Conservation (phyloP, 2,329 filamentous ascomycete species). For the Microdochium nivale region DNA sequence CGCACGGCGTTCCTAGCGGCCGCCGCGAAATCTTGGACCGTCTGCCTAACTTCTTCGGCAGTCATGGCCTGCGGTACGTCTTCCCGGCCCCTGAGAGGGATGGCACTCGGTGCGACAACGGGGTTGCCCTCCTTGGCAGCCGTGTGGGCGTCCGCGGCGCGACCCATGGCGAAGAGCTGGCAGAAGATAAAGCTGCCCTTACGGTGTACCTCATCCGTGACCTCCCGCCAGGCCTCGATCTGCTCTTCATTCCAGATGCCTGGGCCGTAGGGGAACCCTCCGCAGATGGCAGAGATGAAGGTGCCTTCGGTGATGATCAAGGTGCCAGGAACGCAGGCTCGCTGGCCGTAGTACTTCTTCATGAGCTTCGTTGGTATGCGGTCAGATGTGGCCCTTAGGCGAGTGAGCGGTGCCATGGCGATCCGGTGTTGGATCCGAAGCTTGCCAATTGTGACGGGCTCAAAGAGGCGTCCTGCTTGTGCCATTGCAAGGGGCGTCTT, state of each 20-base stretch:
- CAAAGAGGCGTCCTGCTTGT: constrained; percentile 19
- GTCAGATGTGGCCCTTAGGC: constrained; percentile 44
- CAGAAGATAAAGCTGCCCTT: constrained; percentile 48
- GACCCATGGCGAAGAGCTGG: constrained; percentile 52
- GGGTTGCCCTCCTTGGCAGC: constrained; percentile 6
- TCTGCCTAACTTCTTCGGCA: constrained; percentile 52
- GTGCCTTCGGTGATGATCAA: constrained; percentile 49
- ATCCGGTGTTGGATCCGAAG: constrained; percentile 61
- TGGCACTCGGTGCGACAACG: constrained; percentile 19
- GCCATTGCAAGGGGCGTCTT: neutral
- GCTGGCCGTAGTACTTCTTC: constrained; percentile 17
- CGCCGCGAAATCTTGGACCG: constrained; percentile 51
- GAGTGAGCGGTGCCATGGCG: constrained; percentile 54
- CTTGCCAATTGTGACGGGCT: constrained; percentile 27
- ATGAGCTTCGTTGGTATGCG: constrained; percentile 9
- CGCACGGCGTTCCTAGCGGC: constrained; percentile 45
- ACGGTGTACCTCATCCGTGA: constrained; percentile 50
- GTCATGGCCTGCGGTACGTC: constrained; percentile 51
- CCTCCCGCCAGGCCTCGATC: constrained; percentile 43
- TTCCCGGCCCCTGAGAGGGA: constrained; percentile 15
- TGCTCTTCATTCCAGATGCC: constrained; percentile 45
- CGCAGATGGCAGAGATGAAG: constrained; percentile 35
- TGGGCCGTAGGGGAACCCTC: constrained; percentile 37
- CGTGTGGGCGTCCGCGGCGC: constrained; percentile 27
- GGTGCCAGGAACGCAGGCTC: constrained; percentile 15